Evolutionary conservation across 2,329 filamentous ascomycete species (phyloP).

Genomic region (Akanthomyces lecanii): DNA sequence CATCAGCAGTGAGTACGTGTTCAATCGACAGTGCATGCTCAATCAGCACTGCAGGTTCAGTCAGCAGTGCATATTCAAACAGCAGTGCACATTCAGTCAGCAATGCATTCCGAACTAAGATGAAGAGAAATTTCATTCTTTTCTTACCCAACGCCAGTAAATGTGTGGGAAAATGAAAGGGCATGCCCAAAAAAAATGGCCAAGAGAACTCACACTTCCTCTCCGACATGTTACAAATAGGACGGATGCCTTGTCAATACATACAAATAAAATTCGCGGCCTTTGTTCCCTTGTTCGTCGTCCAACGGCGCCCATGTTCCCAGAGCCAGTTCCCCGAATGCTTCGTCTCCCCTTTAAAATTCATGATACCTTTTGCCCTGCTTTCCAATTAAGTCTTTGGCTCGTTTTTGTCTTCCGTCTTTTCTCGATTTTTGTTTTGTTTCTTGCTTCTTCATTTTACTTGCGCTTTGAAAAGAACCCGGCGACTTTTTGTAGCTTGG

Average conservation of each 20-base stretch:
- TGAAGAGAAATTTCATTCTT: constrained; percentile 2
- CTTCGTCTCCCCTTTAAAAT: neutral
- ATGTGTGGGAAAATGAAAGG: neutral
- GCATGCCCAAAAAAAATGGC: neutral
- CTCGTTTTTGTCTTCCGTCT: neutral
- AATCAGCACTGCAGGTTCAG: no score
- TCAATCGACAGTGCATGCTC: no score
- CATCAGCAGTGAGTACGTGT: no score
- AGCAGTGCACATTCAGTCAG: no score
- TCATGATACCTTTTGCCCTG: constrained; percentile 11
- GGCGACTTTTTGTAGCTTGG: constrained; percentile 41
- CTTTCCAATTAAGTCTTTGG: neutral
- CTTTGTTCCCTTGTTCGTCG: neutral
- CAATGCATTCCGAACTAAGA: neutral
- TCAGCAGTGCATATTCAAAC: no score
- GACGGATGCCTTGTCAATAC: constrained; percentile 13
- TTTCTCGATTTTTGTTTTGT: neutral
- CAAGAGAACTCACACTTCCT: neutral
- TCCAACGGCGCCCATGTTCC: neutral
- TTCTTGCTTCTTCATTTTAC: neutral
- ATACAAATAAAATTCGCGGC: neutral
- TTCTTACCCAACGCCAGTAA: constrained; percentile 15
- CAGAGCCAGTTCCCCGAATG: neutral
- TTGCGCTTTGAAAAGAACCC: constrained; percentile 26
- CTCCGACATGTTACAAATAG: constrained; percentile 12